phyloP scores from a whole-genome alignment of 306 rosid genomes.

The Urtica urens region DNA sequence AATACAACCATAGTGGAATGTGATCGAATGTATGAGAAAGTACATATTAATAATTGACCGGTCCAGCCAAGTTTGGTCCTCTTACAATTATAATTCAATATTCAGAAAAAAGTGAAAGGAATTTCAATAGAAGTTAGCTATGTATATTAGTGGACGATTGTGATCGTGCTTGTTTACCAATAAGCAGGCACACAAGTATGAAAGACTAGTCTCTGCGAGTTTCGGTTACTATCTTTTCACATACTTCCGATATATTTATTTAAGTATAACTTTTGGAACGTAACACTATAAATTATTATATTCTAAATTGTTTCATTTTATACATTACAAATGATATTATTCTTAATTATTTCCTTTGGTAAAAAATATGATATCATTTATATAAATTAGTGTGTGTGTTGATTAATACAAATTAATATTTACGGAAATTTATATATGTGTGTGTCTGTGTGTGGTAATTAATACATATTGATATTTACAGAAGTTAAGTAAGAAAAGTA shows the following conservation, averaged over 20 bases:
- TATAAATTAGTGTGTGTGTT: too few relatives aligned
- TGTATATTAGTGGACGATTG: background rate
- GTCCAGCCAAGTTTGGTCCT: constrained; percentile 2
- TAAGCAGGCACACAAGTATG: background rate
- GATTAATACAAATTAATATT: background rate
- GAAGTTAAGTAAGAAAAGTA: background rate
- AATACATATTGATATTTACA: background rate
- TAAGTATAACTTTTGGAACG: too few relatives aligned
- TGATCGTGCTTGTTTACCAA: constrained; percentile 5
- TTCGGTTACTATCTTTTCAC: background rate
- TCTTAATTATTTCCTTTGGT: too few relatives aligned
- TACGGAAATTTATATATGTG: too few relatives aligned
- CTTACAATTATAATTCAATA: background rate
- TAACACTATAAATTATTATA: too few relatives aligned
- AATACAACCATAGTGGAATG: background rate
- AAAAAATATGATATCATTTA: too few relatives aligned
- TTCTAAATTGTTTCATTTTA: background rate
- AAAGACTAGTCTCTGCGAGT: background rate
- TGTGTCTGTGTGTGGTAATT: too few relatives aligned
- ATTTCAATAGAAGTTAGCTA: constrained; percentile 1
- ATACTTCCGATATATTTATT: background rate
- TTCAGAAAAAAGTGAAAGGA: background rate
- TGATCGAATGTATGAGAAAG: background rate
- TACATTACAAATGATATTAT: background rate
- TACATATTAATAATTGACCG: background rate